phyloP scores from a whole-genome alignment of 2,329 filamentous ascomycete genomes.

The Gremmenia infestans region DNA sequence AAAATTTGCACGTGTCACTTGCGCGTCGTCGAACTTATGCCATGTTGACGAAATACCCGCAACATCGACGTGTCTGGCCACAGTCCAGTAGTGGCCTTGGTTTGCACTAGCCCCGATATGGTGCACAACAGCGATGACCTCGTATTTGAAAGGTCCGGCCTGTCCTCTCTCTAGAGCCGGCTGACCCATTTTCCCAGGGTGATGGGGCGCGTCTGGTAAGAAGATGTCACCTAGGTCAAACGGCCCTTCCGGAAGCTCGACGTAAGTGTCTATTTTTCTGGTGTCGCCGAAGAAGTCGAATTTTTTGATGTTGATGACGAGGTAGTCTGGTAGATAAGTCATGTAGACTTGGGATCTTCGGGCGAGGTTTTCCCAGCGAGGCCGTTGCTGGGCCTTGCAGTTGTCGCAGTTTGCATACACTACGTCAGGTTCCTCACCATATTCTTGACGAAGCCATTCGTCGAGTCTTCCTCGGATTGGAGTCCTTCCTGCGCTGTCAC shows the following conservation, averaged over 20 bases:
- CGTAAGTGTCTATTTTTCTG: slow-evolving; percentile 63
- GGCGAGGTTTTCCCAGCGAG: slow-evolving; percentile 53
- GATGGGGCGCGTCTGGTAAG: slow-evolving; percentile 18
- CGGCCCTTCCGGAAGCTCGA: slow-evolving; percentile 67
- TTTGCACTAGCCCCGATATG: slow-evolving; percentile 18
- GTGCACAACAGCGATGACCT: slow-evolving; percentile 75
- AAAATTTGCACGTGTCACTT: background rate
- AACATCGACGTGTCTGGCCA: slow-evolving; percentile 16
- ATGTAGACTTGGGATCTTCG: slow-evolving; percentile 55
- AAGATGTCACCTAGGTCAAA: slow-evolving; percentile 57
- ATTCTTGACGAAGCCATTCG: slow-evolving; percentile 63
- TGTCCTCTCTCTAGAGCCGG: slow-evolving; percentile 30
- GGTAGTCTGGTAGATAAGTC: slow-evolving; percentile 73
- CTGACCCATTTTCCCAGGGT: slow-evolving; percentile 32
- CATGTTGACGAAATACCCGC: background rate
- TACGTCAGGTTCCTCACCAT: slow-evolving; percentile 63
- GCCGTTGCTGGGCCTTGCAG: slow-evolving; percentile 56
- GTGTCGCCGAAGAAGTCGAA: slow-evolving; percentile 37
- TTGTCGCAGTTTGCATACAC: slow-evolving; percentile 68
- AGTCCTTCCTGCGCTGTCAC: slow-evolving; percentile 45
- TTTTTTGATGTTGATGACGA: slow-evolving; percentile 62
- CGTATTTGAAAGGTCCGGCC: slow-evolving; percentile 64
- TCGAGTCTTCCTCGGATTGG: slow-evolving; percentile 30
- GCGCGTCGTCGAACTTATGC: slow-evolving; percentile 1
- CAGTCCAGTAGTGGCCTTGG: slow-evolving; percentile 23